These are phyloP conservation scores for Acacia confusa DNA, from an alignment of 306 rosid species.

Conservation along the genomic window DNA sequence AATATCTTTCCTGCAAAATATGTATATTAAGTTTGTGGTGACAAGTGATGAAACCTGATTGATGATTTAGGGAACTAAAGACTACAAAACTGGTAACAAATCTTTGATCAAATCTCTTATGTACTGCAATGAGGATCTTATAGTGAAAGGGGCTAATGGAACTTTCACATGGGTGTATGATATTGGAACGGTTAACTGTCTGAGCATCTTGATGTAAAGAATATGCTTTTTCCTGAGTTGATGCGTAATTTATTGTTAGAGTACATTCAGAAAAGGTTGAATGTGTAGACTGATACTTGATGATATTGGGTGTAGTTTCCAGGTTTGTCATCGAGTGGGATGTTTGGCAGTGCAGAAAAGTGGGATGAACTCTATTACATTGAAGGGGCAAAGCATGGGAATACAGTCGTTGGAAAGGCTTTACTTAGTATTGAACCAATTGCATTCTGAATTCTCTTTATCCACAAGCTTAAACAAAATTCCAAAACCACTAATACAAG, in stretches of 20 bases:
- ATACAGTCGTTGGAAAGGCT: background rate
- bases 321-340: too few species aligned
- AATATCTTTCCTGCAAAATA: slow-evolving; percentile 65
- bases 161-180: too few species aligned
- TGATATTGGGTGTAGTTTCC: background rate
- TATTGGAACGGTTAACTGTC: too few species aligned
- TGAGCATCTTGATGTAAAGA: too few species aligned
- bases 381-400: too few species aligned
- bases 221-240: too few species aligned
- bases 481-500: background rate
- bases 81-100: too few species aligned
- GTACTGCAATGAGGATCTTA: too few species aligned
- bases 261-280: background rate
- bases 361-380: too few species aligned
- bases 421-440: background rate
- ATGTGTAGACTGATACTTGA: background rate
- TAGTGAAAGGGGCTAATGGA: too few species aligned
- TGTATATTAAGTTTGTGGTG: slow-evolving; percentile 30
- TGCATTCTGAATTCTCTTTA: background rate
- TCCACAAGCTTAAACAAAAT: background rate
- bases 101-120: background rate
- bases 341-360: background rate
- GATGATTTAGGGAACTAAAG: background rate
- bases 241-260: background rate
- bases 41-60: background rate